Conservation (phyloP, 1,139 yeast species). For the Entelexis paramagnoliae region DNA sequence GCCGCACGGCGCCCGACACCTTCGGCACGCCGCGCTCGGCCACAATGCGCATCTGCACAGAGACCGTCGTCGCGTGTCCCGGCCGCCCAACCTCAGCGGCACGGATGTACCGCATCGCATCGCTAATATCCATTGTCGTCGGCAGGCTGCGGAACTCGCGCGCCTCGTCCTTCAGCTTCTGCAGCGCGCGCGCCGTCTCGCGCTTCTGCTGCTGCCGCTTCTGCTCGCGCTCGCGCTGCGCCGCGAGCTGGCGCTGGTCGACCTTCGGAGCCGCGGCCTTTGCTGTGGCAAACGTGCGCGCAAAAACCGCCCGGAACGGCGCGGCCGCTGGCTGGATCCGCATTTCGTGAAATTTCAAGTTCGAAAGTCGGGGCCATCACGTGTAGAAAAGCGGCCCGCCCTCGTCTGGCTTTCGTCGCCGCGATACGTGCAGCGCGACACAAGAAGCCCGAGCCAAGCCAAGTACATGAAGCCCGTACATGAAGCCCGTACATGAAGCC, state of each 20-base stretch:
- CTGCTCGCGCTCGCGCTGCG: slow-evolving; percentile 29
- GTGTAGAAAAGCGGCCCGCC: neutral
- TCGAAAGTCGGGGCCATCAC: neutral
- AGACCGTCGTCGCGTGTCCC: slow-evolving; percentile 53
- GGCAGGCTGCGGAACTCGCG: slow-evolving; percentile 33
- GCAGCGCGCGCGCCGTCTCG: slow-evolving; percentile 24
- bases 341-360: slow-evolving; percentile 3
- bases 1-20: slow-evolving; percentile 57
- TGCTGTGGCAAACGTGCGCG: slow-evolving; percentile 20
- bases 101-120: slow-evolving; percentile 67
- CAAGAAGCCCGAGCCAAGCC: too few relatives aligned
- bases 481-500: too few relatives aligned
- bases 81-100: slow-evolving; percentile 89
- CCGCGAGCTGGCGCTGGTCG: slow-evolving; percentile 30
- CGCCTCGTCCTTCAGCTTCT: slow-evolving; percentile 26
- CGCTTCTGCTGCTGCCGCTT: slow-evolving; percentile 26
- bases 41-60: slow-evolving; percentile 55
- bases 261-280: slow-evolving; percentile 26
- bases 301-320: slow-evolving; percentile 1
- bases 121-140: slow-evolving; percentile 58
- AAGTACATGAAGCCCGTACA: too few relatives aligned
- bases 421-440: neutral
- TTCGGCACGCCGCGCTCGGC: slow-evolving; percentile 75
- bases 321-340: slow-evolving; percentile 5
- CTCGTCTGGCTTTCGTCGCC: neutral